Evolutionary conservation across 2,329 filamentous ascomycete species (phyloP), one percentile per base, ranked within the genome.

Genomic region (Beauveria australis): DNA sequence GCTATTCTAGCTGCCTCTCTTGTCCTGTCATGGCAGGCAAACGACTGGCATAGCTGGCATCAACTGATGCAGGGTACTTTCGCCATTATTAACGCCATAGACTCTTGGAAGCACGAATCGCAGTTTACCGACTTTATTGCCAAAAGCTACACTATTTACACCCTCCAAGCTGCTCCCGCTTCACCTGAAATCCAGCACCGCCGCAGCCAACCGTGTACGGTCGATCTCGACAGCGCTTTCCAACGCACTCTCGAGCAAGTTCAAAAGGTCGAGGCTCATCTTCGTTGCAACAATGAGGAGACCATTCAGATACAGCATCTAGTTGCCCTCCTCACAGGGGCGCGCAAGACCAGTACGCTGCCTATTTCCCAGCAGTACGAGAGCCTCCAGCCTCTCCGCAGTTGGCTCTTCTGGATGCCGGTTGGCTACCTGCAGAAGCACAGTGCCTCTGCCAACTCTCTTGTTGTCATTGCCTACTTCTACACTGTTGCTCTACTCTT

Each of bases 381-480:
- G 69, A 89, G 92, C 65, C 84, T 97, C 12, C 92, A 95, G 64
- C 88, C 91, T 10, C 82, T 99, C 62, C 84, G 92, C 60, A 89
- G 90, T 66, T 97, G 93, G 92, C 83, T 97, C 16, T 96, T 97
- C 75, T 97, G 93, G 92, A 85, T 96, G 59, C 94, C 94, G 0
- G 87, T 96, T 41, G 86, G 87, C 66, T 88, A 92, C 67, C 81
- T 97, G 28, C 88, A 93, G 71, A 85, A 87, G 64, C 88, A 87
- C 52, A 85, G 87, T 55, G 84, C 85, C 41, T 91, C 93, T 65
- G 83, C 89, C 28, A 89, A 84, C 62, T 88, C 91, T 1, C 80
- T 97, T 65, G 81, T 96, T 57, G 87, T 95, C 64, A 86, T 97
- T 59, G 89, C 92, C 12, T 90, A 97, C 71, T 91, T 96, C 73